phyloP scores from a whole-genome alignment of 2,329 filamentous ascomycete genomes.

The Torrubiella hemipterigena region DNA sequence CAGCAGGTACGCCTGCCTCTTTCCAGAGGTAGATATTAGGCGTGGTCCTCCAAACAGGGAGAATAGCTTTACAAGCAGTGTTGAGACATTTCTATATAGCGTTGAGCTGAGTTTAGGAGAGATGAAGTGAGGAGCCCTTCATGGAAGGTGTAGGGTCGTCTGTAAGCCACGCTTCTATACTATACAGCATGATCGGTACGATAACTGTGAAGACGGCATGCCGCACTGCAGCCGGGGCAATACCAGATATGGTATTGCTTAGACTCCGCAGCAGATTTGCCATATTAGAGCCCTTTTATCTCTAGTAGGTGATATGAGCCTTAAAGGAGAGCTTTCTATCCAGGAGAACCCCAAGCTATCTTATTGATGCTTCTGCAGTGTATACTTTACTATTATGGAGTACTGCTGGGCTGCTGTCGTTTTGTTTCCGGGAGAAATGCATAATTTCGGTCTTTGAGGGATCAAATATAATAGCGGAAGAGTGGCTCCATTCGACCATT shows the following conservation, averaged over 20 bases:
- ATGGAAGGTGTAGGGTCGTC: too few species aligned
- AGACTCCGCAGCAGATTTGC: slow-evolving; percentile 6
- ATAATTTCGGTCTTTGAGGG: slow-evolving; percentile 12
- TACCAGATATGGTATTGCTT: slow-evolving; percentile 4
- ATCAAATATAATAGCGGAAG: slow-evolving; percentile 10
- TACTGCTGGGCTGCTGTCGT: too few species aligned
- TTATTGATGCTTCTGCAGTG: slow-evolving; percentile 5
- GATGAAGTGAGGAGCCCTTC: too few species aligned
- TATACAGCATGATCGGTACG: slow-evolving; percentile 5
- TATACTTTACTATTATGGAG: slow-evolving; percentile 2
- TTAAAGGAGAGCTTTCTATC: slow-evolving; percentile 9
- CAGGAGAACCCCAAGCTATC: slow-evolving; percentile 12
- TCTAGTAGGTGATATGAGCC: slow-evolving; percentile 8
- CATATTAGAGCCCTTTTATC: slow-evolving; percentile 7
- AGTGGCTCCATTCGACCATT: slow-evolving; percentile 8
- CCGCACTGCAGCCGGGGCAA: slow-evolving; percentile 4
- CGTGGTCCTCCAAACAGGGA: slow-evolving; percentile 7
- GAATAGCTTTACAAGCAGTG: slow-evolving; percentile 1
- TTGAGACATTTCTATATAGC: slow-evolving; percentile 4
- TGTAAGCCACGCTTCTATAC: slow-evolving; percentile 5
- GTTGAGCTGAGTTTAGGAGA: neutral
- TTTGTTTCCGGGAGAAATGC: slow-evolving; percentile 10
- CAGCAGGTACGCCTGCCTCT: slow-evolving; percentile 5
- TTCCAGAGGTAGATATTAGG: slow-evolving; percentile 5
- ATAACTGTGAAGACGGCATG: slow-evolving; percentile 3